Conservation (phyloP, 495 filamentous ascomycete species). For the Penicillium pulvis region DNA sequence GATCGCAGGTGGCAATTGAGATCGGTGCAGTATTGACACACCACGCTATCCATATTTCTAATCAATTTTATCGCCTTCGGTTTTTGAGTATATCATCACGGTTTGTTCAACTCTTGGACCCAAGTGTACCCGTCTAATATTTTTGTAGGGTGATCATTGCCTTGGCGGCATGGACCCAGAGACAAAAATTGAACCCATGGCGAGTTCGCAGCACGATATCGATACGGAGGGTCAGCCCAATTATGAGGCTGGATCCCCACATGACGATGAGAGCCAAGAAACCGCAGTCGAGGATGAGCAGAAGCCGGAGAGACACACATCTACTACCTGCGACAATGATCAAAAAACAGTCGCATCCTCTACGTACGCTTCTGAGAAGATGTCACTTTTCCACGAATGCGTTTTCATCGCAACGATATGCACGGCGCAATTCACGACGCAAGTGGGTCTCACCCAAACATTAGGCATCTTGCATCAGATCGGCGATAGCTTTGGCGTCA, state of each 20-base stretch:
- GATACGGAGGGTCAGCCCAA: background rate
- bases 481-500: conserved; percentile 46
- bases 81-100: too few relatives aligned
- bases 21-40: too few relatives aligned
- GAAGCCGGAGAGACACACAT: background rate
- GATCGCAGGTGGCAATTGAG: too few relatives aligned
- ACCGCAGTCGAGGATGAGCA: background rate
- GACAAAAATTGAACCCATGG: background rate
- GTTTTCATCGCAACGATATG: conserved; percentile 32
- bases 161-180: background rate
- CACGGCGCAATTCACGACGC: conserved; percentile 41
- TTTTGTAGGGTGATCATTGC: background rate
- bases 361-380: background rate
- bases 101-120: background rate
- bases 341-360: background rate
- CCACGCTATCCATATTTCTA: too few relatives aligned
- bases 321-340: background rate
- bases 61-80: too few relatives aligned
- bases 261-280: background rate
- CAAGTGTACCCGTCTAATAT: background rate
- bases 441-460: conserved; percentile 31
- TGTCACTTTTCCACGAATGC: background rate
- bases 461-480: conserved; percentile 47
- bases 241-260: background rate
- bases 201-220: background rate